These are phyloP conservation scores for Penicillium manginii DNA, from an alignment of 495 filamentous ascomycete genomes.

Conservation along the genomic window DNA sequence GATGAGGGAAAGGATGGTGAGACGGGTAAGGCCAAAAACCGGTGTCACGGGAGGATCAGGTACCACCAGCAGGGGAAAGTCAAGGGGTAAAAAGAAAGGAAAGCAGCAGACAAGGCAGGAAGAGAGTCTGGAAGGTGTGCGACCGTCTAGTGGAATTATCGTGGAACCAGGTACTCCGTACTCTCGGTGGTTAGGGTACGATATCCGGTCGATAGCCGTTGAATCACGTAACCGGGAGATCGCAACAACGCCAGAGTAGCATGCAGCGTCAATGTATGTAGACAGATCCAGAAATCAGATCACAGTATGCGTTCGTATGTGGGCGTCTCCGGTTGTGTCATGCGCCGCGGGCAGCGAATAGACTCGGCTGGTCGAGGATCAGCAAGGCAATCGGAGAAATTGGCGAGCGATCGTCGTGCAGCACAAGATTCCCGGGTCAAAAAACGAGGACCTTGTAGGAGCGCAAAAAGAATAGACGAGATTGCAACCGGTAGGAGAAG, in stretches of 20 bases:
- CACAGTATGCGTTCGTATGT: conserved; percentile 1
- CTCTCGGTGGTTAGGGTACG: neutral
- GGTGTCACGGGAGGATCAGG: conserved; percentile 3
- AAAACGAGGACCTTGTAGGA: conserved; percentile 30
- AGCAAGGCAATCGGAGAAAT: conserved; percentile 29
- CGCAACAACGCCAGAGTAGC: conserved; percentile 2
- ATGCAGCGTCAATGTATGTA: neutral
- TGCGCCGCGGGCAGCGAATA: conserved; percentile 11
- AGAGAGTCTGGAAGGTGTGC: conserved; percentile 5
- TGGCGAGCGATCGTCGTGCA: conserved; percentile 26
- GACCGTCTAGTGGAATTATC: conserved; percentile 22
- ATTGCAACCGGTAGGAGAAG: neutral
- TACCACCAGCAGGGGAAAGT: neutral
- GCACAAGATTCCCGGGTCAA: conserved; percentile 6
- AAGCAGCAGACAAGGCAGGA: neutral
- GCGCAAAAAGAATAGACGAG: no score
- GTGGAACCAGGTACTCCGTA: conserved; percentile 13
- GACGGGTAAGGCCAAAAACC: conserved; percentile 2
- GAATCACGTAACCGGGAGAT: conserved; percentile 18
- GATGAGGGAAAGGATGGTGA: conserved; percentile 6
- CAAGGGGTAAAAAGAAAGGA: neutral
- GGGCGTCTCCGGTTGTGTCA: conserved; percentile 25
- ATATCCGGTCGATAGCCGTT: conserved; percentile 1
- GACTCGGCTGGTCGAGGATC: conserved; percentile 14
- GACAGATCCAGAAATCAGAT: neutral